Evolutionary conservation across 1,139 yeast genomes (phyloP).

Genomic region (Suhomyces wounanorum): DNA sequence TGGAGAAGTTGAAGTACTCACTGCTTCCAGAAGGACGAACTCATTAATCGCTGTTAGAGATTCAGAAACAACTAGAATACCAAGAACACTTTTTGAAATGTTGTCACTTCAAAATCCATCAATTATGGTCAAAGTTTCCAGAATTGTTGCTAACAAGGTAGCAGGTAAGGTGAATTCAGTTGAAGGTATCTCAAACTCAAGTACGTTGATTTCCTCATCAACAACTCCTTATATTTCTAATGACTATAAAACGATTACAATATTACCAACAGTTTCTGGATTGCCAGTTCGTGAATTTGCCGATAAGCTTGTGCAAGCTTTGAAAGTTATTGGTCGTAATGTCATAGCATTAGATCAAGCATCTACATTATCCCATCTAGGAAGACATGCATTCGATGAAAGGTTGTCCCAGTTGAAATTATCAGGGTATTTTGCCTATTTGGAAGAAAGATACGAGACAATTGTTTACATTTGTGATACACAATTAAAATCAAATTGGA

Average conservation of each 20-base stretch:
- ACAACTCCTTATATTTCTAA: constrained; percentile 36
- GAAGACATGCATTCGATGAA: constrained; percentile 91
- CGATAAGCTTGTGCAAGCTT: constrained; percentile 64
- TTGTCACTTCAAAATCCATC: constrained; percentile 85
- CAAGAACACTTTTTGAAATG: constrained; percentile 83
- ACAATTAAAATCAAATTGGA: constrained; percentile 83
- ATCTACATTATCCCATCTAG: constrained; percentile 75
- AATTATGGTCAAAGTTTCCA: constrained; percentile 84
- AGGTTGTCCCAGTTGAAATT: constrained; percentile 76
- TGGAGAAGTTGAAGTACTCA: constrained; percentile 93
- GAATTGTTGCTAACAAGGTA: constrained; percentile 81
- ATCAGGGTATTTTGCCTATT: constrained; percentile 85
- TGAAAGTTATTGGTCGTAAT: constrained; percentile 69
- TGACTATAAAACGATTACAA: constrained; percentile 79
- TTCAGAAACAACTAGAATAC: constrained; percentile 90
- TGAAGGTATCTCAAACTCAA: neutral
- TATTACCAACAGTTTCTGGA: constrained; percentile 77
- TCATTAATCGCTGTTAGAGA: constrained; percentile 89
- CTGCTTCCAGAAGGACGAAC: constrained; percentile 72
- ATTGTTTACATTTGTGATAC: constrained; percentile 90
- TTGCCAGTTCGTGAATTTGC: constrained; percentile 88
- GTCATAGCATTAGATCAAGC: constrained; percentile 84
- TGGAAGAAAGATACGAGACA: constrained; percentile 86
- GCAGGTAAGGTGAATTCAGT: constrained; percentile 16
- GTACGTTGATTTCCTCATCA: constrained; percentile 25